Conservation (phyloP, 805 yeast genomes). For the Teunomyces cretensis region DNA sequence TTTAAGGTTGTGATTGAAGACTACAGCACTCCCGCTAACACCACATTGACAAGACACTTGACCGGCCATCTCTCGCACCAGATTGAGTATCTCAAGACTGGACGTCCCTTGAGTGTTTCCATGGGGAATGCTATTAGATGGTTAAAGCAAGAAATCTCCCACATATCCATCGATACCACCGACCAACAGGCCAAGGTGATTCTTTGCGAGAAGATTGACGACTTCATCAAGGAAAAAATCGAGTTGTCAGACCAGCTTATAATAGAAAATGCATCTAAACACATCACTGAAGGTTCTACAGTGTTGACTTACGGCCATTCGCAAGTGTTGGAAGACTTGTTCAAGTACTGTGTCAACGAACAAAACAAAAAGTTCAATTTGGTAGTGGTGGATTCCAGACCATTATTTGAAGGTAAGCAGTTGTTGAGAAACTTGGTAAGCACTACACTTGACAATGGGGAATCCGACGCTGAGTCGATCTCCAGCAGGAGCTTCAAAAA, state of each 20-base stretch:
- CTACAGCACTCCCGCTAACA: constrained; percentile 81
- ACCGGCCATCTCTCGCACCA: constrained; percentile 87
- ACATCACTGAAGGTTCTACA: constrained; percentile 72
- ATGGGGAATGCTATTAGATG: constrained; percentile 99
- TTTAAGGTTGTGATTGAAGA: constrained; percentile 78
- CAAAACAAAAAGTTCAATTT: constrained; percentile 70
- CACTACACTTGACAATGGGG: constrained; percentile 26
- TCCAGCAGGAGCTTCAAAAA: constrained; percentile 14
- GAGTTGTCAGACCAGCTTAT: constrained; percentile 82
- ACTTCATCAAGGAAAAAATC: constrained; percentile 79
- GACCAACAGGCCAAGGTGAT: constrained; percentile 67
- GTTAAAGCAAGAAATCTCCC: constrained; percentile 91
- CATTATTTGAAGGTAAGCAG: constrained; percentile 88
- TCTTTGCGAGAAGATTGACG: constrained; percentile 68
- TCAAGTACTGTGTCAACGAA: constrained; percentile 61
- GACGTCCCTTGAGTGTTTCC: constrained; percentile 86
- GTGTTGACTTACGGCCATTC: constrained; percentile 88
- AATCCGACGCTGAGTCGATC: constrained; percentile 17
- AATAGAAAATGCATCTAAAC: constrained; percentile 73
- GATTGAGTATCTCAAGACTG: constrained; percentile 85
- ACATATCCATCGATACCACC: constrained; percentile 68
- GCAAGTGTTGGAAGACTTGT: constrained; percentile 72
- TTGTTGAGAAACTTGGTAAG: constrained; percentile 64
- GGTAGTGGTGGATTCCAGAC: constrained; percentile 88
- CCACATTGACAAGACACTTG: constrained; percentile 82